Base-by-base conservation (phyloP, 225 moss, liverwort and hornwort genomes). In the Polytrichum commune region DNA sequence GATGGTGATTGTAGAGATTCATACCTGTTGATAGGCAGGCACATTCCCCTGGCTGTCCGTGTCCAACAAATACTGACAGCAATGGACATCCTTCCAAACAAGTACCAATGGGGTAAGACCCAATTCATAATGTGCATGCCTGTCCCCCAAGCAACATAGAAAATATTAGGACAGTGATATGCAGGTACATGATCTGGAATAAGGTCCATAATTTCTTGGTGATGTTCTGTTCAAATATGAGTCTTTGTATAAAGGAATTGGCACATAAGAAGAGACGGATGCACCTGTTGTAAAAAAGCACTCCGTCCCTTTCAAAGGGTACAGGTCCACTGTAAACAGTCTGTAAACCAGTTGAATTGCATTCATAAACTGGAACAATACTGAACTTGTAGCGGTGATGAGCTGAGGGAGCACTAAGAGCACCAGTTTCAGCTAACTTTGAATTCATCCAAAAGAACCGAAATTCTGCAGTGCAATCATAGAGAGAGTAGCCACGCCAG, bases 401-500 rank as follows among this genome's bases (percentile, higher is more conserved):
- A 67, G 80, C 69, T 53, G 95, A 91, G 56, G 93, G 85, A 66
- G 82, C 77, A 73, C 88, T 68, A 71, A 88, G 80, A 69, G 91
- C 93, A 57, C 90, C 86, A 60, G 87, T 87, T 84, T 98, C 98
- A 61, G 90, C 90, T 72, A 98, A 76, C 79, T 98, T 98, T 61
- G 93, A 88, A 58, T 81, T 87, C 95, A 93, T 98, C 95, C 95
- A 98, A 70, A 95, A 98, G 55, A 98, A 90, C 32, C 98, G 88
- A 75, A 98, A 95, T 78, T 98, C 98, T 38, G 88, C 79, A 70
- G 73, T 83, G 87, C 98, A 98, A 76, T 98, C 98, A 81, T 95
- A 98, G 66, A 98, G 75, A 67, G 98, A 90, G 90, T 98, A 95
- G 73, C 98, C 98, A 54, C 98, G 93, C 95, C 98, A 98, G 90